Conservation (phyloP, 1,139 yeast species). For the Saccharomyces uvarum region DNA sequence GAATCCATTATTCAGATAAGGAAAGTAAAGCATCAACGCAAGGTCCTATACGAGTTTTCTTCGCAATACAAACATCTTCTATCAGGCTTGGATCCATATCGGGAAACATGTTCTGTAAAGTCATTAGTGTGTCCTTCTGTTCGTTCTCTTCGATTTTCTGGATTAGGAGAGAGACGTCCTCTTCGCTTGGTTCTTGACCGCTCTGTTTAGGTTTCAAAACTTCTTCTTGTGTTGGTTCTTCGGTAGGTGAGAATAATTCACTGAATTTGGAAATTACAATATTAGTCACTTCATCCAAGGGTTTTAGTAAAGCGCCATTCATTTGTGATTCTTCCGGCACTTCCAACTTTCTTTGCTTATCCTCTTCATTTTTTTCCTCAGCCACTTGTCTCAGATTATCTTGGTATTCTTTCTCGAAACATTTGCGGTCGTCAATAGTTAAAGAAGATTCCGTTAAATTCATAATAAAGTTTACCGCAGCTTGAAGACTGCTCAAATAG, state of each 20-base stretch:
- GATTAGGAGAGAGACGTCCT: conserved; percentile 22
- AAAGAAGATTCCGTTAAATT: conserved; percentile 51
- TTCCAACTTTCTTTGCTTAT: background rate
- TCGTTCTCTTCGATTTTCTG: conserved; percentile 33
- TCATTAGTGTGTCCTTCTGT: conserved; percentile 37
- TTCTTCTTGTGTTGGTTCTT: conserved; percentile 8
- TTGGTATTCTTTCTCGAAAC: conserved; percentile 44
- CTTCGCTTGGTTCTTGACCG: conserved; percentile 30
- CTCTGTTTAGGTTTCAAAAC: conserved; percentile 5
- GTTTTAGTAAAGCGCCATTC: conserved; percentile 18
- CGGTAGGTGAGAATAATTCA: conserved; percentile 18
- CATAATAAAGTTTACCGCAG: conserved; percentile 71
- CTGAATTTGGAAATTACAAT: conserved; percentile 23
- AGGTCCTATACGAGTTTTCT: conserved; percentile 61
- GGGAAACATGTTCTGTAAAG: conserved; percentile 69
- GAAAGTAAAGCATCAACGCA: conserved; percentile 61
- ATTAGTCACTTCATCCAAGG: conserved; percentile 29
- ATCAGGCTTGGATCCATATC: conserved; percentile 58
- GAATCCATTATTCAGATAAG: conserved; percentile 17
- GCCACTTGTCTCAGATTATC: conserved; percentile 2
- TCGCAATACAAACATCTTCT: conserved; percentile 61
- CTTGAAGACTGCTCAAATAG: conserved; percentile 78
- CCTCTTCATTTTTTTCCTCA: background rate
- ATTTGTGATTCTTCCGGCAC: background rate
- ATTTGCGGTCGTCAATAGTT: conserved; percentile 55